Evolutionary conservation across 129 eudicot genomes (phyloP), one percentile per base, ranked within the genome.

Genomic region (Tanacetum coccineum): DNA sequence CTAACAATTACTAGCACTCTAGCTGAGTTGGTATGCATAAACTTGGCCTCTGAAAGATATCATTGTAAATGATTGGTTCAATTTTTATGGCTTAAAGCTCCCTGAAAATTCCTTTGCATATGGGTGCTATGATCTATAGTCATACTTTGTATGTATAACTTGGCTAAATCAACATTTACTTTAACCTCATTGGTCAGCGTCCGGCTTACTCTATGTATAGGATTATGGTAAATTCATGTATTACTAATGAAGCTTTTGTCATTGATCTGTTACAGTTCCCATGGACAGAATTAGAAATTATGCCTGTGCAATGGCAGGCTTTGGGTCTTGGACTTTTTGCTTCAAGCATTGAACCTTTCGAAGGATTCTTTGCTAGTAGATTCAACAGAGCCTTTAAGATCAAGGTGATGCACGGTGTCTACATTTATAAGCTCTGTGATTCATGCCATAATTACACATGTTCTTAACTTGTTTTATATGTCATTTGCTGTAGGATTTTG

Each of bases 331-430:
- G 96, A 52, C 91, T 93, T 53, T 93, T 93, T 82, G 91, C 98
- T 65, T 93, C 98, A 36, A 79, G 88, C 19, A 93, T 93, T 59
- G 98, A 96, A 71, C 98, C 98, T 70, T 93, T 93, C 64, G 98
- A 96, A 62, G 98, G 96, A 66, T 93, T 93, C 80, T 93, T 93
- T 44, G 98, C 98, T 28, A 93, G 98, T 77, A 96, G 96, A 28
- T 88, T 93, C 14, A 93, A 88, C 73, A 76, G 98, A 78, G 98
- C 98, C 50, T 93, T 93, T 74, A 93, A 93, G 76, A 84, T 93
- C 75, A 93, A 93, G 98, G 89, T 79, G 53, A 0, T 22, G 26
- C 64, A n/a, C 6, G 12, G 57, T 67, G 53, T 55, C 45, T 83
- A 58, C 67, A 64, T 40, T 47, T 39, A 13, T 13, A 21, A 54